Conservation (phyloP, 2,329 filamentous ascomycete genomes). For the Tolypocladium ovalisporum region DNA sequence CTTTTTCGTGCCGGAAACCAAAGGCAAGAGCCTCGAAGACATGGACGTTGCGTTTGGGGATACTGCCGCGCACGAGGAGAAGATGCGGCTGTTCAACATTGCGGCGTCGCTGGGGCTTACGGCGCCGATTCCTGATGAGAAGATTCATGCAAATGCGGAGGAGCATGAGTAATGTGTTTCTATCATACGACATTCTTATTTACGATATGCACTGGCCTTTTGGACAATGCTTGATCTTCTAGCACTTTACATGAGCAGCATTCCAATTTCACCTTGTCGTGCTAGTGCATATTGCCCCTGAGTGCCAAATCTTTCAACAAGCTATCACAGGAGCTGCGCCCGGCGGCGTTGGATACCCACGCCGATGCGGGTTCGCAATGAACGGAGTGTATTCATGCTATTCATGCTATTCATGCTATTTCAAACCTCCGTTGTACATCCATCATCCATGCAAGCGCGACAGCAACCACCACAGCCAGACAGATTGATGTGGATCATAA, state of each 20-base stretch:
- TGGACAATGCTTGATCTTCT: background rate
- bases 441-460: no score
- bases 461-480: no score
- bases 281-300: no score
- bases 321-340: no score
- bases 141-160: constrained; percentile 3
- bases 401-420: no score
- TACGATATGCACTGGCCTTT: background rate
- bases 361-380: no score
- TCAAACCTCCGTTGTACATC: no score
- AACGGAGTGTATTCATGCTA: no score
- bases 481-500: no score
- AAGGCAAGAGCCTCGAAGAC: constrained; percentile 41
- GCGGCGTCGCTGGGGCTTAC: constrained; percentile 15
- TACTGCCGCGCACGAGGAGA: constrained; percentile 23
- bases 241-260: no score
- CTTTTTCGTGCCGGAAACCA: constrained; percentile 48
- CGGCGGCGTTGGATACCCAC: no score
- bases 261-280: background rate
- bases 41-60: constrained; percentile 40
- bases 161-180: background rate
- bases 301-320: no score
- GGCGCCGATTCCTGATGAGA: constrained; percentile 9
- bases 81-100: constrained; percentile 13
- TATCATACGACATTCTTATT: background rate